These are phyloP conservation scores for Pisolithus tinctorius DNA, from an alignment of 768 basidiomycete species.

Conservation along the genomic window DNA sequence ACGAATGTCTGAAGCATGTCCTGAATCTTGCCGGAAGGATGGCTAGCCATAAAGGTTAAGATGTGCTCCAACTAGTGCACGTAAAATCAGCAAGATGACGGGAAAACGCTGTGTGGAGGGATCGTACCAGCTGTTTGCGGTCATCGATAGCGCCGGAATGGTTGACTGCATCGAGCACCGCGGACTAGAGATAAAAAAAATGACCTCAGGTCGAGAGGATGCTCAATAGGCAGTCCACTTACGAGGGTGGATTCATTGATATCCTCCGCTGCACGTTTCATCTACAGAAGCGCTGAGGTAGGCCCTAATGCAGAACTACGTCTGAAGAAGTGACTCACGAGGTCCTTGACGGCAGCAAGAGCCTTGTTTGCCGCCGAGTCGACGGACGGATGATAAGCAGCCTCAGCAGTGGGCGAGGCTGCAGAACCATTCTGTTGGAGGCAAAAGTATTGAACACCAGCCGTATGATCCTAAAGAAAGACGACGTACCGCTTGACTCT, in stretches of 20 bases:
- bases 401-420: slow-evolving; percentile 10
- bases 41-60: slow-evolving; percentile 53
- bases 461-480: not conserved
- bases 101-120: not conserved
- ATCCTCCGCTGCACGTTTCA: slow-evolving; percentile 26
- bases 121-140: slow-evolving; percentile 63
- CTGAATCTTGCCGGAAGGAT: slow-evolving; percentile 42
- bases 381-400: not conserved
- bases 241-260: slow-evolving; percentile 23
- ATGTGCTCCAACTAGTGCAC: slow-evolving; percentile 61
- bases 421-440: slow-evolving; percentile 3
- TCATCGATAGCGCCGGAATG: slow-evolving; percentile 67
- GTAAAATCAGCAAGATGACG: not conserved
- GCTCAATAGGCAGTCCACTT: not conserved
- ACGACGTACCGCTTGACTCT: slow-evolving; percentile 18
- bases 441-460: not conserved
- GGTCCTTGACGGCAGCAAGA: slow-evolving; percentile 21
- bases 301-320: not conserved
- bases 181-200: slow-evolving; percentile 32
- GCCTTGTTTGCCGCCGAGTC: slow-evolving; percentile 20
- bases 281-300: slow-evolving; percentile 5
- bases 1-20: slow-evolving; percentile 31
- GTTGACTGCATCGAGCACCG: slow-evolving; percentile 53
- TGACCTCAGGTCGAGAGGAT: not conserved
- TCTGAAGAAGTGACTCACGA: slow-evolving; percentile 10